These are phyloP conservation scores for Cyclostephanos invisitatus DNA, from an alignment of 108 stramenopile genomes.

Conservation along the genomic window DNA sequence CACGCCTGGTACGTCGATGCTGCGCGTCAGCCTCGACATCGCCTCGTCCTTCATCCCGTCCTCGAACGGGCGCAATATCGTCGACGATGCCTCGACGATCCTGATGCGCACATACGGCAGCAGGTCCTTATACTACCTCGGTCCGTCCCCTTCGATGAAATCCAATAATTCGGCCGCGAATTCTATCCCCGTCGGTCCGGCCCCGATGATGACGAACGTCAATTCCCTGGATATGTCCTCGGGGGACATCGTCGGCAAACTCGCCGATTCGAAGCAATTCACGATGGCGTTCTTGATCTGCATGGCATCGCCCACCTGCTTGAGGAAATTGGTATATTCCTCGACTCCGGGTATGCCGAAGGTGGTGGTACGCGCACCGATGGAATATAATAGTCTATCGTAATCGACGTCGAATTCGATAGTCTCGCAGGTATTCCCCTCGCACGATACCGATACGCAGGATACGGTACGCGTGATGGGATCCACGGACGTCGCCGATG, in stretches of 20 bases:
- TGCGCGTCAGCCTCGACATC: conserved; percentile 65
- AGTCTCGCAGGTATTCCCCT: conserved; percentile 88
- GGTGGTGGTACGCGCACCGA: conserved; percentile 94
- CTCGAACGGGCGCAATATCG: conserved; percentile 89
- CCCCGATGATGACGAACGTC: conserved; percentile 93
- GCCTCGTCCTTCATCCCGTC: conserved; percentile 88
- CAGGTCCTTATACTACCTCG: conserved; percentile 87
- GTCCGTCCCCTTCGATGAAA: conserved; percentile 91
- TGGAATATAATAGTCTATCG: conserved; percentile 86
- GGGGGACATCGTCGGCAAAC: conserved; percentile 84
- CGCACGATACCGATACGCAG: conserved; percentile 90
- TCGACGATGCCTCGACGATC: conserved; percentile 89
- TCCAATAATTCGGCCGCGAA: conserved; percentile 93
- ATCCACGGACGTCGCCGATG: conserved; percentile 83
- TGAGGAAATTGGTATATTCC: conserved; percentile 92
- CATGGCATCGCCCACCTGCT: conserved; percentile 85
- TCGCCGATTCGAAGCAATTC: conserved; percentile 95
- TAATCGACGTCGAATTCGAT: conserved; percentile 83
- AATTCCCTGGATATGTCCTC: conserved; percentile 66
- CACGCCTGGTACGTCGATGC: conserved; percentile 53
- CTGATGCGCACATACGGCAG: conserved; percentile 87
- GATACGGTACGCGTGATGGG: conserved; percentile 56
- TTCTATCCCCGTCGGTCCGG: conserved; percentile 94
- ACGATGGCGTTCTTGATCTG: conserved; percentile 86
- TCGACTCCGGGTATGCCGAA: conserved; percentile 93